These are phyloP conservation scores for Cytospora piceicola DNA, from an alignment of 2,329 filamentous ascomycete genomes.

Conservation along the genomic window DNA sequence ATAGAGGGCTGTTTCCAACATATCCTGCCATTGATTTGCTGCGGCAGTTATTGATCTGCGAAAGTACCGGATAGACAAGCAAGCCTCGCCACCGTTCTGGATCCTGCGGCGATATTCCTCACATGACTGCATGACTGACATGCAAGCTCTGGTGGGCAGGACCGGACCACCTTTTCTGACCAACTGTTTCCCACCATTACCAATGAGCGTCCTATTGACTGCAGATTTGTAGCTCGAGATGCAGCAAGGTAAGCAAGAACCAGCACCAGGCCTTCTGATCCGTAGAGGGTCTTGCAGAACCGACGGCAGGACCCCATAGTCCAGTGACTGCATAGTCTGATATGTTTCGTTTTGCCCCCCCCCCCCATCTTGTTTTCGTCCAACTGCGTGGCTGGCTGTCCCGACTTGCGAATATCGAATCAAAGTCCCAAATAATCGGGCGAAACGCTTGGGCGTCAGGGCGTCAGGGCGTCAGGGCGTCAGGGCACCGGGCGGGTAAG, in stretches of 20 bases:
- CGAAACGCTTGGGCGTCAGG: not conserved
- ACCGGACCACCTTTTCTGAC: not conserved
- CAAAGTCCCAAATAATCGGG: not conserved
- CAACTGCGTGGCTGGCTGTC: not conserved
- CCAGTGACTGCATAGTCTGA: not conserved
- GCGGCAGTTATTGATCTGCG: not conserved
- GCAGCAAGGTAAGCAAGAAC: not conserved
- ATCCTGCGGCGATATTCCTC: not conserved
- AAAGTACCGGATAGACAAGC: not conserved
- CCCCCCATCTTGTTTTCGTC: not conserved
- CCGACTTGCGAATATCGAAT: not conserved
- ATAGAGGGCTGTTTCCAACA: slow-evolving; percentile 6
- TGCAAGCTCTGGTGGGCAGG: not conserved
- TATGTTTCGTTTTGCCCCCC: not conserved
- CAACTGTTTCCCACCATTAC: not conserved
- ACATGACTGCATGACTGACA: not conserved
- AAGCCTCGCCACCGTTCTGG: not conserved
- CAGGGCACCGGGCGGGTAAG: no score
- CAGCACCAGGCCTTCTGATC: not conserved
- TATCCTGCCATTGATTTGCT: not conserved
- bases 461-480: not conserved
- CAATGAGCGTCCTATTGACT: not conserved
- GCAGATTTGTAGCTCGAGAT: not conserved
- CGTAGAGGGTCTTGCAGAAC: not conserved
- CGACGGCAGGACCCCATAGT: not conserved